Percentiles rank a stretch among this genome's conserved stretches.
These are phyloP conservation scores for Botrytis sinoallii DNA, from an alignment of 2,329 filamentous ascomycete species.

Conservation along the genomic window DNA sequence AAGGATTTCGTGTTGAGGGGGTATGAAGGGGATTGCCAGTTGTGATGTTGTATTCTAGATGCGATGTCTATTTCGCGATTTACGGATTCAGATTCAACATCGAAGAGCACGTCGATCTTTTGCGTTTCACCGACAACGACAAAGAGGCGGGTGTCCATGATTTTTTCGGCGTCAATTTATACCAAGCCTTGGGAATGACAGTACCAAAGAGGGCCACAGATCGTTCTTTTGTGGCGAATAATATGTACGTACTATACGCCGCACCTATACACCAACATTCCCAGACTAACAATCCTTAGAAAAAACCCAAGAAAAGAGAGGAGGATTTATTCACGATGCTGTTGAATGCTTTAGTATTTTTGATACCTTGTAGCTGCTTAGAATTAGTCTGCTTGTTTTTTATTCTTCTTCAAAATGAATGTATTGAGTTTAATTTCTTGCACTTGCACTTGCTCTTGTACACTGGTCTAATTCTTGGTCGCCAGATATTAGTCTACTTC, in stretches of 20 bases:
- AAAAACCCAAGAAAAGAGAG: not conserved
- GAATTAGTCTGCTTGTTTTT: not conserved
- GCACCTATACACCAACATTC: not conserved
- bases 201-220: not conserved
- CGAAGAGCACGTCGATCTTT: not conserved
- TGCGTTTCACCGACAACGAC: not conserved
- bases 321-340: not conserved
- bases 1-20: conserved; percentile 4
- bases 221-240: not conserved
- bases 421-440: not conserved
- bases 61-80: not conserved
- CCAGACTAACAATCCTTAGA: not conserved
- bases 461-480: not conserved
- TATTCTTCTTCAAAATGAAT: not conserved
- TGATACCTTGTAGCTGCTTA: not conserved
- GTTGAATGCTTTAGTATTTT: not conserved
- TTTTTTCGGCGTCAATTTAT: accelerated
- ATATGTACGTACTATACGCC: not conserved
- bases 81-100: not conserved
- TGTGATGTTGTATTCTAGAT: not conserved
- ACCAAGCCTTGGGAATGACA: not conserved
- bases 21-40: not conserved
- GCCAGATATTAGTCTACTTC: not conserved
- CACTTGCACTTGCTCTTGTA: not conserved
- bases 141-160: not conserved